A percentile compares a stretch with the other conserved stretches of the same genome.
These are phyloP conservation scores for Lycium ferocissimum DNA, from an alignment of 257 asterid genomes.

Conservation along the genomic window DNA sequence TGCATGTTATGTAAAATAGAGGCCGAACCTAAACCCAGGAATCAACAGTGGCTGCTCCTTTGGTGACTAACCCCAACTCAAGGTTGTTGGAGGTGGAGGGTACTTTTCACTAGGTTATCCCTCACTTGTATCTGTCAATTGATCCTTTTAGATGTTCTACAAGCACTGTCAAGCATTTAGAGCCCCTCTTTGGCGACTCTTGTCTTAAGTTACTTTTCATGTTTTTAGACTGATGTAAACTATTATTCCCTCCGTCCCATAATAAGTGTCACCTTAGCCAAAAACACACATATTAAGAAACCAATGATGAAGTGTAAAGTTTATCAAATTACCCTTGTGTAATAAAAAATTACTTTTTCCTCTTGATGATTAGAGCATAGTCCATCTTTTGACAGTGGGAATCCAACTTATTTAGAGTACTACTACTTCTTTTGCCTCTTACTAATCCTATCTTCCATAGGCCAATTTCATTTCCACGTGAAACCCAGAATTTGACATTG, in stretches of 20 bases:
- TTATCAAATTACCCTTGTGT: no score
- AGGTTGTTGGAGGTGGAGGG: constrained; percentile 5
- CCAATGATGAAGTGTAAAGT: no score
- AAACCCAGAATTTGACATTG: no score
- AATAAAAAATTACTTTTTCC: no score
- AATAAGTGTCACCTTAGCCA: no score
- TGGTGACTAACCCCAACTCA: neutral
- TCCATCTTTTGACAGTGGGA: no score
- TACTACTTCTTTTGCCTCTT: no score
- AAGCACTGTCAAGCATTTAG: neutral
- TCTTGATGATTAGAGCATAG: no score
- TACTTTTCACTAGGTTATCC: constrained; percentile 1
- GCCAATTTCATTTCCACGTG: no score
- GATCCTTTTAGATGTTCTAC: neutral
- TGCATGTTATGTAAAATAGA: neutral
- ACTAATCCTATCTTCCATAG: no score
- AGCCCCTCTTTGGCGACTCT: neutral
- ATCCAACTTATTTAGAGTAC: no score
- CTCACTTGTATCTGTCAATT: neutral
- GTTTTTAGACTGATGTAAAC: neutral
- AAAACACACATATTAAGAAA: no score
- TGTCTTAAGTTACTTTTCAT: neutral
- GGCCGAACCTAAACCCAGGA: neutral
- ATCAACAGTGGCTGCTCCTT: neutral
- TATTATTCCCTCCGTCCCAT: neutral